phyloP scores from a whole-genome alignment of 768 basidiomycete genomes.

The Agaricus subrufescens region DNA sequence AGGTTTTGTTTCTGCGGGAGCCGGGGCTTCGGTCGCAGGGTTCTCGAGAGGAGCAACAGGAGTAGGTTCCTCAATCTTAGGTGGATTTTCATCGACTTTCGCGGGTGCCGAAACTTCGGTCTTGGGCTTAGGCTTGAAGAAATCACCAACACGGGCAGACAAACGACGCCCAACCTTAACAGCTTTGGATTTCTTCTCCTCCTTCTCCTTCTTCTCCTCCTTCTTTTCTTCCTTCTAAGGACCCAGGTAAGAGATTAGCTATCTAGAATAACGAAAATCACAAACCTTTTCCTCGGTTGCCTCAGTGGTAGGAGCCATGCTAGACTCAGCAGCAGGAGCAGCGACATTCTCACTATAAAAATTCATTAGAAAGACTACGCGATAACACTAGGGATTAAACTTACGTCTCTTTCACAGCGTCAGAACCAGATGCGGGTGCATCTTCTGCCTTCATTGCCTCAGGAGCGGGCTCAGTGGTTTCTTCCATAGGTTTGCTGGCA shows the following conservation, averaged over 20 bases:
- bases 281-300: conserved; percentile 61
- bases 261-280: not conserved
- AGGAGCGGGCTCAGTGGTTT: conserved; percentile 27
- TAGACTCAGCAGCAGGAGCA: conserved; percentile 28
- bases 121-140: conserved; percentile 78
- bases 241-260: not conserved
- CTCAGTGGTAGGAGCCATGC: conserved; percentile 45
- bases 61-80: conserved; percentile 79
- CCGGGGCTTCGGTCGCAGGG: conserved; percentile 50
- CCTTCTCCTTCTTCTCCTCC: conserved; percentile 36
- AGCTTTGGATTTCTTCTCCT: conserved; percentile 44
- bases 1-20: conserved; percentile 35
- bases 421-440: conserved; percentile 31
- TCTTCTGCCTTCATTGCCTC: conserved; percentile 44
- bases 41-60: conserved; percentile 84
- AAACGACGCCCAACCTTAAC: conserved; percentile 76
- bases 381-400: conserved; percentile 18
- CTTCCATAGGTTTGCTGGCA: conserved; percentile 24
- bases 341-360: conserved; percentile 23
- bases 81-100: conserved; percentile 87
- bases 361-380: not conserved
- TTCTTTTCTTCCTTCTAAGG: conserved; percentile 32
- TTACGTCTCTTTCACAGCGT: conserved; percentile 72
- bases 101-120: conserved; percentile 59
- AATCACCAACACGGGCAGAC: conserved; percentile 75